A percentile compares a stretch with the other conserved stretches of the same genome.
Evolutionary conservation across 768 basidiomycete species (phyloP).

Genomic region (Chalciporus pseudorubinellus): DNA sequence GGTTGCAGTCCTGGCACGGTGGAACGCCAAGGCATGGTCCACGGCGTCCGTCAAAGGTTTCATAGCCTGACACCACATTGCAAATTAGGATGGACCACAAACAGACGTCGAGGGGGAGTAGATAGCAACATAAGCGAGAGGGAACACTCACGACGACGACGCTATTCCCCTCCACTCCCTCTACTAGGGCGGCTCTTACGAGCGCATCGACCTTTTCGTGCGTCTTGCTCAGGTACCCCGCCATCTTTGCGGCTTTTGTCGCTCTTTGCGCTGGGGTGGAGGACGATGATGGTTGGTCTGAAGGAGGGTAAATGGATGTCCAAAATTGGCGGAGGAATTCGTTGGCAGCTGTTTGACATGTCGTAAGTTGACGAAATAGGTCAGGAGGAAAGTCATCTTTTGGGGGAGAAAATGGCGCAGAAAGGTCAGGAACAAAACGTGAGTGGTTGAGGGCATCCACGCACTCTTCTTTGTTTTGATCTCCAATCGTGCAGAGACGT

Average conservation of each 20-base stretch:
- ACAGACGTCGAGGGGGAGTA: not conserved
- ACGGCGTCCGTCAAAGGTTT: slow-evolving; percentile 71
- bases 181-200: slow-evolving; percentile 56
- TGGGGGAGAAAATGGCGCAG: not conserved
- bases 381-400: slow-evolving; percentile 78
- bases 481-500: slow-evolving; percentile 70
- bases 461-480: slow-evolving; percentile 63
- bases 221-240: slow-evolving; percentile 73
- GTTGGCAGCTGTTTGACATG: slow-evolving; percentile 89
- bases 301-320: slow-evolving; percentile 75
- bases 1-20: slow-evolving; percentile 38
- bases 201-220: slow-evolving; percentile 80
- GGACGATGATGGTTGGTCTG: slow-evolving; percentile 51
- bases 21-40: slow-evolving; percentile 65
- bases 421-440: not conserved
- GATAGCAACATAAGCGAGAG: not conserved
- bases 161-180: slow-evolving; percentile 58
- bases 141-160: slow-evolving; percentile 60
- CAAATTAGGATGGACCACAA: not conserved
- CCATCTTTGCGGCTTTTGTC: slow-evolving; percentile 85
- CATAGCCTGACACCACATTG: slow-evolving; percentile 57
- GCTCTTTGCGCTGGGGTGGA: slow-evolving; percentile 66
- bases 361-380: slow-evolving; percentile 79
- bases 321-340: slow-evolving; percentile 98
- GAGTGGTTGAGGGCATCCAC: slow-evolving; percentile 16